These are phyloP conservation scores for Amanita inopinata DNA, from an alignment of 768 basidiomycete genomes.

Conservation along the genomic window DNA sequence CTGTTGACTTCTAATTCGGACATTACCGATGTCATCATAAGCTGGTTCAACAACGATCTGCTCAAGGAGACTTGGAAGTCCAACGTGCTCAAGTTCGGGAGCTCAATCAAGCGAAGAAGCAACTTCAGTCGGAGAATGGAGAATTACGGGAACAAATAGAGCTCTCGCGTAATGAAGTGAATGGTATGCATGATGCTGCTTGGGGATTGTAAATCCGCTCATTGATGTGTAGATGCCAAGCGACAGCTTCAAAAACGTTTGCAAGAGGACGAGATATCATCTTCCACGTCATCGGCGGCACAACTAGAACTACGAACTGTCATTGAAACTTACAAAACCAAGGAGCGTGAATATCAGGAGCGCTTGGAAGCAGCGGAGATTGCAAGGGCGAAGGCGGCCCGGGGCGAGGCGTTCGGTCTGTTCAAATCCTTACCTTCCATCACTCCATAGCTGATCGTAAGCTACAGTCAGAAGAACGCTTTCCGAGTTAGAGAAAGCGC, in stretches of 20 bases:
- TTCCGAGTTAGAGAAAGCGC: conserved; percentile 50
- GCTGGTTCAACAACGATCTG: conserved; percentile 57
- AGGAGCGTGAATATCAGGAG: conserved; percentile 46
- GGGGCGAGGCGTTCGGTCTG: conserved; percentile 55
- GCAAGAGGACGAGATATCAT: conserved; percentile 55
- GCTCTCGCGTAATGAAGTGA: conserved; percentile 46
- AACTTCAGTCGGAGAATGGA: conserved; percentile 44
- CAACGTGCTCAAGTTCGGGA: conserved; percentile 57
- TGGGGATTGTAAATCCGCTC: conserved; percentile 1
- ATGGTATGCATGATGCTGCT: conserved; percentile 30
- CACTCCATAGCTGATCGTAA: conserved; percentile 10
- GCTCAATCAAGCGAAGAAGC: conserved; percentile 42
- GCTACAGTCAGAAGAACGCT: conserved; percentile 50
- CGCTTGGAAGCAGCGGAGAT: conserved; percentile 63
- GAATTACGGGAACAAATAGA: conserved; percentile 50
- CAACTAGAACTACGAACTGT: conserved; percentile 56
- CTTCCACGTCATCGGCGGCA: conserved; percentile 48
- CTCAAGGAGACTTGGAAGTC: conserved; percentile 56
- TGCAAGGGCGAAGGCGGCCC: conserved; percentile 51
- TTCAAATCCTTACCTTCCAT: neutral
- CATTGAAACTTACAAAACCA: conserved; percentile 55
- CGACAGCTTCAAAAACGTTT: conserved; percentile 48
- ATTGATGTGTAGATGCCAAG: conserved; percentile 35
- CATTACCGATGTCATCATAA: conserved; percentile 18
- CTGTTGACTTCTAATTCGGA: neutral